phyloP scores from a whole-genome alignment of 768 basidiomycete species.

The Pleurotus tuber-regium region DNA sequence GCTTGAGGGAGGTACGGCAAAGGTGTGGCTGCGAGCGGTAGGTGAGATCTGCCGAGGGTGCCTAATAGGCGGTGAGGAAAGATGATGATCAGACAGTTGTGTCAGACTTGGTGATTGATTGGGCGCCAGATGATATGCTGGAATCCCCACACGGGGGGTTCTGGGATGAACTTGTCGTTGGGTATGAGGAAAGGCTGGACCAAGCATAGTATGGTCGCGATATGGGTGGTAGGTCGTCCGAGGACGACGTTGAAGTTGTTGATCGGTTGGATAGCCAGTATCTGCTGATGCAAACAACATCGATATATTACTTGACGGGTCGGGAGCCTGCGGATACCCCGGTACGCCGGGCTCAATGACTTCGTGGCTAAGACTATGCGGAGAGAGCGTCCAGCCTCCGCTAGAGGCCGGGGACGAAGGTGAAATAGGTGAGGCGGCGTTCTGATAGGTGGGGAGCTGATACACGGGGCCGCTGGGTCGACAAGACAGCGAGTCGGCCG shows the following conservation, averaged over 20 bases:
- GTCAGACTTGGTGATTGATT: neutral
- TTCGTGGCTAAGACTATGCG: neutral
- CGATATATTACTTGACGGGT: neutral
- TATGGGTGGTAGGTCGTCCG: neutral
- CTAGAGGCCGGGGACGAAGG: constrained; percentile 7
- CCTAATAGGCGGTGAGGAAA: neutral
- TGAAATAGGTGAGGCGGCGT: constrained; percentile 1
- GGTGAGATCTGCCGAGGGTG: neutral
- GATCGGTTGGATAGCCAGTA: neutral
- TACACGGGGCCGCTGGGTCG: too few relatives aligned
- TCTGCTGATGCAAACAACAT: neutral
- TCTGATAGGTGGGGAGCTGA: too few relatives aligned
- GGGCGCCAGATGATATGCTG: neutral
- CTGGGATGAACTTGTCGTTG: neutral
- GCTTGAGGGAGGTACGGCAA: neutral
- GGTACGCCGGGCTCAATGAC: neutral
- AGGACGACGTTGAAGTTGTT: neutral
- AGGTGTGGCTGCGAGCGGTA: neutral
- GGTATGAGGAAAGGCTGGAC: neutral
- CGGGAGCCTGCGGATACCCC: neutral
- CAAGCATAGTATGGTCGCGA: neutral
- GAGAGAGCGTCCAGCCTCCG: constrained; percentile 5
- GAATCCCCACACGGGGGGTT: neutral
- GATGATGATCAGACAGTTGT: constrained; percentile 1
- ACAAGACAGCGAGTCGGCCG: too few relatives aligned